Conservation (phyloP, 2,329 filamentous ascomycete species). For the Colletotrichum sp. region DNA sequence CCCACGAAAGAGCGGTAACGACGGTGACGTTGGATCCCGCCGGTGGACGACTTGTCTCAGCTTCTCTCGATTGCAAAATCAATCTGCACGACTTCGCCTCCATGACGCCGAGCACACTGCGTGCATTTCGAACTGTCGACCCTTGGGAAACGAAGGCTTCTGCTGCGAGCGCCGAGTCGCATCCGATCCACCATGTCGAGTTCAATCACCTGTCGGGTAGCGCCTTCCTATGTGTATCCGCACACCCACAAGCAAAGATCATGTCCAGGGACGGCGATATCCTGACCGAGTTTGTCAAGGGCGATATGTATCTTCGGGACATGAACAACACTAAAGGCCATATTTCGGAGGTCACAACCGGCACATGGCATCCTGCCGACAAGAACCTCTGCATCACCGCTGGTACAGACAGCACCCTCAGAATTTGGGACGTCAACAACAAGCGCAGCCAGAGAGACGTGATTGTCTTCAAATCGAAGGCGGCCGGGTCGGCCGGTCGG, state of each 20-base stretch:
- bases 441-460: constrained; percentile 90
- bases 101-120: constrained; percentile 93
- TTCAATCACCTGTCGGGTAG: constrained; percentile 85
- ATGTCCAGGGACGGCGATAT: constrained; percentile 88
- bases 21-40: constrained; percentile 83
- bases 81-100: constrained; percentile 95
- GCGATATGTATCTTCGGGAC: constrained; percentile 97
- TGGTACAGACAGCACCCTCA: constrained; percentile 91
- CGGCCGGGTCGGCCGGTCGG: constrained; percentile 85
- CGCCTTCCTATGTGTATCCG: constrained; percentile 84
- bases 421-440: constrained; percentile 97
- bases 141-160: constrained; percentile 78
- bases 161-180: constrained; percentile 76
- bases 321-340: constrained; percentile 99
- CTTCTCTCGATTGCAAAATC: constrained; percentile 86
- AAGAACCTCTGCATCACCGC: constrained; percentile 87
- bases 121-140: constrained; percentile 91
- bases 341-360: constrained; percentile 87
- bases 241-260: constrained; percentile 88
- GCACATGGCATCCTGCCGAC: constrained; percentile 89
- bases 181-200: constrained; percentile 83
- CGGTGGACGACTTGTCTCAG: constrained; percentile 85
- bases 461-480: constrained; percentile 92
- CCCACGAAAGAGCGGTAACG: constrained; percentile 87
- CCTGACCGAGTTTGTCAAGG: constrained; percentile 89